These are phyloP conservation scores for Skeletonema costatum DNA, from an alignment of 108 stramenopile genomes.

Conservation along the genomic window DNA sequence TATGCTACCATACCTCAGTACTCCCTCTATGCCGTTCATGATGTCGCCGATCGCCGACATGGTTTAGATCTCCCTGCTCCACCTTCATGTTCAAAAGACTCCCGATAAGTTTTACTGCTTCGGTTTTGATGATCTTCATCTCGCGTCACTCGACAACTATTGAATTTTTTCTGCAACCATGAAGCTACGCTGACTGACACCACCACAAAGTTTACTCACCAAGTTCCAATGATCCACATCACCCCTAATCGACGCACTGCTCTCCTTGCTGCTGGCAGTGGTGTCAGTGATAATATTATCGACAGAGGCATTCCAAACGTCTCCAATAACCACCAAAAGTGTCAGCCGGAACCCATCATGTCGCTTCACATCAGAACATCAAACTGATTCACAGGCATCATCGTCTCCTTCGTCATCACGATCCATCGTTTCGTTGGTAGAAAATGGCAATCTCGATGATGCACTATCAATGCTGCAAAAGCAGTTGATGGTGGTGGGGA, in stretches of 20 bases:
- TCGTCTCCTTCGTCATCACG: no score
- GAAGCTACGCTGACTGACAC: no score
- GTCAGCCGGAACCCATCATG: not conserved
- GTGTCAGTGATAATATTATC: not conserved
- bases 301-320: not conserved
- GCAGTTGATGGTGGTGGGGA: not conserved
- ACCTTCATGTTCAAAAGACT: no score
- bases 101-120: not conserved
- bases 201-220: no score
- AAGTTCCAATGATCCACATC: not conserved
- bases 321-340: not conserved
- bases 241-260: not conserved
- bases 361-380: not conserved
- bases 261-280: not conserved
- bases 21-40: no score
- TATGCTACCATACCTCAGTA: not conserved
- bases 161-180: no score
- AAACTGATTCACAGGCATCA: not conserved
- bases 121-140: no score
- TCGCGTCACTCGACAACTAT: no score
- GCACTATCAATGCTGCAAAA: slow-evolving; percentile 14
- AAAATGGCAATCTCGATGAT: slow-evolving; percentile 17
- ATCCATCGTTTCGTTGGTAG: slow-evolving; percentile 20
- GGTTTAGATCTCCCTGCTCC: no score
- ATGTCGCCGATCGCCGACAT: no score